Evolutionary conservation across 2,329 filamentous ascomycete species (phyloP).

Genomic region (Gnomoniopsis sp.): DNA sequence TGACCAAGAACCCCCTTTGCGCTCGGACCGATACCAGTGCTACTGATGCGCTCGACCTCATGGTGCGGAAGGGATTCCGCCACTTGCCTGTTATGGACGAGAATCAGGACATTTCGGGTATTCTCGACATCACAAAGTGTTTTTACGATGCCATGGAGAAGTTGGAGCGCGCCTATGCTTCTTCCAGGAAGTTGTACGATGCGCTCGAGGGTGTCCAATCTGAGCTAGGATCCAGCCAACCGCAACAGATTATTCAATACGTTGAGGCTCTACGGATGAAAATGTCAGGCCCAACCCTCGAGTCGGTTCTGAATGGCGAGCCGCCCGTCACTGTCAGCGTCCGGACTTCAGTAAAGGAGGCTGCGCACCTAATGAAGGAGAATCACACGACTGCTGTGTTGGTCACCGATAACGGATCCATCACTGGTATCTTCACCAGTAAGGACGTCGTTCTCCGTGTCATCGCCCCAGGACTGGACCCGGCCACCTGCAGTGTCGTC

Average conservation of each 20-base stretch:
- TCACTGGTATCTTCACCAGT: slow-evolving; percentile 98
- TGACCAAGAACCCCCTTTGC: slow-evolving; percentile 99
- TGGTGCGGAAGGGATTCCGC: slow-evolving; percentile 97
- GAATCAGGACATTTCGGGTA: slow-evolving; percentile 98
- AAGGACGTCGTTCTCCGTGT: slow-evolving; percentile 98
- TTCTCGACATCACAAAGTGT: slow-evolving; percentile 98
- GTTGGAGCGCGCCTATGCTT: slow-evolving; percentile 93
- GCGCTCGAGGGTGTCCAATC: slow-evolving; percentile 97
- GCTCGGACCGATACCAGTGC: slow-evolving; percentile 97
- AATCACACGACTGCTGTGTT: slow-evolving; percentile 96
- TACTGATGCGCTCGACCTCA: slow-evolving; percentile 93
- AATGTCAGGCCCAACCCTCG: slow-evolving; percentile 96
- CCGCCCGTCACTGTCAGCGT: slow-evolving; percentile 95
- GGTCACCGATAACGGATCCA: slow-evolving; percentile 93
- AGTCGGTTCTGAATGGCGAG: slow-evolving; percentile 87
- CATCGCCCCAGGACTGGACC: slow-evolving; percentile 93
- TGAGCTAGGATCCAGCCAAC: slow-evolving; percentile 90
- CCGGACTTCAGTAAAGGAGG: slow-evolving; percentile 92
- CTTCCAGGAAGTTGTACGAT: slow-evolving; percentile 97
- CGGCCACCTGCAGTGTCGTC: slow-evolving; percentile 92
- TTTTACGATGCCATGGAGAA: slow-evolving; percentile 99
- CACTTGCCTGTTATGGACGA: slow-evolving; percentile 99
- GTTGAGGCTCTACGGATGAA: slow-evolving; percentile 92
- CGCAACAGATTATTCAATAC: slow-evolving; percentile 98
- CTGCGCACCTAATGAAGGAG: slow-evolving; percentile 95